Evolutionary conservation across 2,329 filamentous ascomycete genomes (phyloP), one percentile per base, ranked within the genome.

Genomic region (Leptographium galeiforme): DNA sequence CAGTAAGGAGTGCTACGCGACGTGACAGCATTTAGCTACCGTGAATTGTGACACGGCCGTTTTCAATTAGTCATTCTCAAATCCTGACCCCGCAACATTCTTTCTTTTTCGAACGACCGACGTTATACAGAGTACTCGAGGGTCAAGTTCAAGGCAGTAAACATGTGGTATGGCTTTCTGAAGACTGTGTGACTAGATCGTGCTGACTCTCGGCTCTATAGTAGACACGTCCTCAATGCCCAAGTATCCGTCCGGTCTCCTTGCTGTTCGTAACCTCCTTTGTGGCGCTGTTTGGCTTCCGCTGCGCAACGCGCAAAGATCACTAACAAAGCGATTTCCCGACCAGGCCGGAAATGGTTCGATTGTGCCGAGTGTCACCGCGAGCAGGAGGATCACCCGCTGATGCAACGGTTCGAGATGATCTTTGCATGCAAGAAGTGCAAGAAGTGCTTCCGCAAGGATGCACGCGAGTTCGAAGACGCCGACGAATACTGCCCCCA

Each of bases 401-500:
- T 98, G 25, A 71, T 79, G 52, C 86, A 95, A 70, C 77, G 75
- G 59, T 77, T 84, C 61, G 93, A 98, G 65, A 95, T 98, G 89
- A 79, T 75, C 40, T 97, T 98, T 64, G 89, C 88, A 51, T 98
- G 93, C 79, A 98, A 98, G 64, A 98, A 98, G 74, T 98, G 93
- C 82, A 90, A 86, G 62, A 98, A 98, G 72, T 90, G 85, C 70
- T 98, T 98, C 75, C 85, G 93, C 61, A 98, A 97, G 67, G 88
- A 98, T 63, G 85, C 85, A 47, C 73, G 81, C 59, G 87, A 95
- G 67, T 96, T 95, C 63, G 93, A 98, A 61, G 93, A 98, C 62
- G 85, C 87, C 66, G 93, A 98, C 72, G 94, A 98, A 68, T 98
- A 95, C 76, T 98, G 93, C 74, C 94, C 93, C 25, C 88, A 96